phyloP scores from a whole-genome alignment of 352 stramenopile genomes.

The Phytopythium cucurbitacearum region DNA sequence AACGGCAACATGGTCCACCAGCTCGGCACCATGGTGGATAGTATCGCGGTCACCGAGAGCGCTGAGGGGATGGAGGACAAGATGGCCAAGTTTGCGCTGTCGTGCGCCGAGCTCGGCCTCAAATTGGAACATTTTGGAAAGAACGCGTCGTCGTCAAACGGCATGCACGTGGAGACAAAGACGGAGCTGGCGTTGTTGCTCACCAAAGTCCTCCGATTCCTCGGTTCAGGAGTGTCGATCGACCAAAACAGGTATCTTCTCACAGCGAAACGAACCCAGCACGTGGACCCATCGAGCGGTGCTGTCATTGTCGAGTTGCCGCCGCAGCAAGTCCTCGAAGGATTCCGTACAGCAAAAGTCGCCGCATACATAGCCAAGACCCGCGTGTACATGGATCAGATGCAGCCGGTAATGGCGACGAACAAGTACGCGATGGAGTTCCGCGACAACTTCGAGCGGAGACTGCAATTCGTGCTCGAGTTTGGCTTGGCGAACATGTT shows the following conservation, averaged over 20 bases:
- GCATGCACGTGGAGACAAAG: constrained; percentile 23
- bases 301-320: constrained; percentile 39
- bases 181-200: constrained; percentile 39
- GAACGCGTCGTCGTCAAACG: constrained; percentile 6
- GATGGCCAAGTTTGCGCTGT: constrained; percentile 36
- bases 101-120: constrained; percentile 38
- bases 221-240: constrained; percentile 48
- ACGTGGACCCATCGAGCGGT: constrained; percentile 28
- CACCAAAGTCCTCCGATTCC: constrained; percentile 51
- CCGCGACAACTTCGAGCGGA: constrained; percentile 40
- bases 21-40: constrained; percentile 62
- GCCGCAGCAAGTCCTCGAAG: constrained; percentile 39
- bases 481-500: constrained; percentile 66
- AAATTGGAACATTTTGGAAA: constrained; percentile 53
- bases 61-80: constrained; percentile 59
- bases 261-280: constrained; percentile 19
- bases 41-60: constrained; percentile 52
- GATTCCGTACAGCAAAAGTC: constrained; percentile 42
- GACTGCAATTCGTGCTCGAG: constrained; percentile 43
- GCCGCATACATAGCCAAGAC: constrained; percentile 33
- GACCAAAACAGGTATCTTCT: constrained; percentile 68
- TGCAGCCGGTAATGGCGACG: constrained; percentile 33
- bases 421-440: constrained; percentile 37
- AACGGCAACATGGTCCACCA: constrained; percentile 64
- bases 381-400: constrained; percentile 38